These are phyloP conservation scores for Phlebiopsis flavidoalba DNA, from an alignment of 768 basidiomycete species.

Conservation along the genomic window DNA sequence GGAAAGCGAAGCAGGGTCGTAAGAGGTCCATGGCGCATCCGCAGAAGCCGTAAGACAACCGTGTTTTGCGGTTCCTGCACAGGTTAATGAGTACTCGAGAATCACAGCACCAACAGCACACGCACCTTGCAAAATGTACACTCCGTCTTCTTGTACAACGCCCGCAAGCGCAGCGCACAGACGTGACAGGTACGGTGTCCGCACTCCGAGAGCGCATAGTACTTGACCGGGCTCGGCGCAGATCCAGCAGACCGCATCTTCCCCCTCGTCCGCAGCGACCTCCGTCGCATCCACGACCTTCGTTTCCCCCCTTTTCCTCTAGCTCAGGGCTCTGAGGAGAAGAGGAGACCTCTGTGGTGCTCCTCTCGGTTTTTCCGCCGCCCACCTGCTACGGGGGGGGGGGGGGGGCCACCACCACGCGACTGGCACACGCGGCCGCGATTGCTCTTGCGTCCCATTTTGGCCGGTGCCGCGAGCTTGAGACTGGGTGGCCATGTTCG, in stretches of 20 bases:
- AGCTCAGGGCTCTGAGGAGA: not conserved
- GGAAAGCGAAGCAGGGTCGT: slow-evolving; percentile 46
- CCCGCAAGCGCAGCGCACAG: slow-evolving; percentile 81
- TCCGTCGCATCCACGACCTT: slow-evolving; percentile 3
- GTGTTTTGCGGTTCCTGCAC: slow-evolving; percentile 63
- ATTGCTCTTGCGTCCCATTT: slow-evolving; percentile 17
- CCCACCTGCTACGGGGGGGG: no score
- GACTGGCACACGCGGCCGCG: slow-evolving; percentile 14
- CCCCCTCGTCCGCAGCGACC: slow-evolving; percentile 28
- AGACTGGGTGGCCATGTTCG: slow-evolving; percentile 10
- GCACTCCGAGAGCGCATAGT: slow-evolving; percentile 83
- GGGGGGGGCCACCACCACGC: no score
- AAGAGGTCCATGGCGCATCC: slow-evolving; percentile 57
- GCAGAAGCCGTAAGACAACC: slow-evolving; percentile 72
- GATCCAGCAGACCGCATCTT: slow-evolving; percentile 70
- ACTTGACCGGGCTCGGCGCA: slow-evolving; percentile 93
- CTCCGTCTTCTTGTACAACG: slow-evolving; percentile 88
- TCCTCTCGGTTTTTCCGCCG: slow-evolving; percentile 5
- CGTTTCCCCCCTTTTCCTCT: not conserved
- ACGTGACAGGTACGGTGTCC: slow-evolving; percentile 95
- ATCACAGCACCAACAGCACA: not conserved
- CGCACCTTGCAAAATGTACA: slow-evolving; percentile 95
- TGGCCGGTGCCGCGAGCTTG: slow-evolving; percentile 10
- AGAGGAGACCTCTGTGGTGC: not conserved
- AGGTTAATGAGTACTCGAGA: not conserved